These are phyloP conservation scores for Monosporozyma solicola DNA, from an alignment of 805 yeast genomes.

Conservation along the genomic window DNA sequence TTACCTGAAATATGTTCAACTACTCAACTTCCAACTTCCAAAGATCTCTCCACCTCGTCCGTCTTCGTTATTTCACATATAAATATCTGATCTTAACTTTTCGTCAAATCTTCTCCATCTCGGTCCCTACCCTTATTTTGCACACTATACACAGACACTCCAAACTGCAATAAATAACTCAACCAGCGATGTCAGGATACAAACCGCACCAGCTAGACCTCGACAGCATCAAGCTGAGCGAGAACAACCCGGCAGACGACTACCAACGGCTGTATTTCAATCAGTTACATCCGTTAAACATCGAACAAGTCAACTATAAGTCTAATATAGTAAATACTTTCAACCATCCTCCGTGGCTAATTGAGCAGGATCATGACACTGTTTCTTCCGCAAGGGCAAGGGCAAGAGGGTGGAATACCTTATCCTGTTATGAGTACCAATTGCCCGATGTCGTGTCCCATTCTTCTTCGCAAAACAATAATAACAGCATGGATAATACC, in stretches of 20 bases:
- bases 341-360: conserved; percentile 6
- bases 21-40: too few relatives aligned
- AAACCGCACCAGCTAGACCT: conserved; percentile 14
- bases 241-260: conserved; percentile 23
- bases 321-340: conserved; percentile 17
- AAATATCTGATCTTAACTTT: too few relatives aligned
- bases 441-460: conserved; percentile 15
- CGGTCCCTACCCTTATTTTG: too few relatives aligned
- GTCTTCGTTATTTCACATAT: too few relatives aligned
- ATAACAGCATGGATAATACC: too few relatives aligned
- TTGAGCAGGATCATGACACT: neutral
- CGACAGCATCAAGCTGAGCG: conserved; percentile 11
- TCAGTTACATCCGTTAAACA: conserved; percentile 6
- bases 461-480: too few relatives aligned
- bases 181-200: conserved; percentile 3
- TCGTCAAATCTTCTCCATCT: too few relatives aligned
- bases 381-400: neutral
- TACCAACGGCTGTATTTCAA: conserved; percentile 26
- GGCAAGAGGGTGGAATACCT: conserved; percentile 7
- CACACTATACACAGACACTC: too few relatives aligned
- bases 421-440: conserved; percentile 25
- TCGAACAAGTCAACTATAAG: conserved; percentile 15
- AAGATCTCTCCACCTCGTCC: too few relatives aligned
- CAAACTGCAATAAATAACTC: too few relatives aligned
- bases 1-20: too few relatives aligned